A percentile compares a stretch with the other conserved stretches of the same genome.
Conservation (phyloP, 192 early-diverging fungal species). For the Coemansia reversa region DNA sequence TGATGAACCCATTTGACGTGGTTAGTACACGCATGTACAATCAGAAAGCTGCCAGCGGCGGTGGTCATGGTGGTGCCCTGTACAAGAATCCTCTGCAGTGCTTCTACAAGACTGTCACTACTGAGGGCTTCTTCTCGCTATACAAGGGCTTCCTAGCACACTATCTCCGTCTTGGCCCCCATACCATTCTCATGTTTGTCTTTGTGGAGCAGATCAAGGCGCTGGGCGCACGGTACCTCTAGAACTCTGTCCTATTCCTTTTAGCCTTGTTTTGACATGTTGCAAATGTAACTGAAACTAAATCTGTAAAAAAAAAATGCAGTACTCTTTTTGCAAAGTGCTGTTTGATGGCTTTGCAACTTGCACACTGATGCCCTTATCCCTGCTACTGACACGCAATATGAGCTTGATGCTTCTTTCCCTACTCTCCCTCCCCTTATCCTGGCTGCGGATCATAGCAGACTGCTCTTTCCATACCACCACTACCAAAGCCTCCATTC, state of each 20-base stretch:
- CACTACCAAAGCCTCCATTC: too few species aligned
- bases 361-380: too few species aligned
- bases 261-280: neutral
- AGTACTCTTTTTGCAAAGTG: too few species aligned
- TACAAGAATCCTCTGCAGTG: constrained; percentile 86
- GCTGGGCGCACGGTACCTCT: constrained; percentile 34
- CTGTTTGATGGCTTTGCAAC: too few species aligned
- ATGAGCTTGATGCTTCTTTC: neutral
- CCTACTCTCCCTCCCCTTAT: too few species aligned
- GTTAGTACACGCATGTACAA: constrained; percentile 95
- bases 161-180: constrained; percentile 88
- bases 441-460: constrained; percentile 2
- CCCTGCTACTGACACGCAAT: too few species aligned
- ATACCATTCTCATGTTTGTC: constrained; percentile 90
- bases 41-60: constrained; percentile 61
- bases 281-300: neutral
- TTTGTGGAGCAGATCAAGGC: constrained; percentile 79
- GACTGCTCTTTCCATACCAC: too few species aligned
- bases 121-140: constrained; percentile 80
- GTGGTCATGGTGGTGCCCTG: constrained; percentile 65
- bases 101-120: constrained; percentile 75
- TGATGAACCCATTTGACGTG: constrained; percentile 98
- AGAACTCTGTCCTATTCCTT: neutral
- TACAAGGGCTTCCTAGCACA: constrained; percentile 94
- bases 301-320: too few species aligned